A percentile compares a stretch with the other conserved stretches of the same genome.
Evolutionary conservation across 83 land plant species (phyloP).

Genomic region (Diphasiastrum complanatum): DNA sequence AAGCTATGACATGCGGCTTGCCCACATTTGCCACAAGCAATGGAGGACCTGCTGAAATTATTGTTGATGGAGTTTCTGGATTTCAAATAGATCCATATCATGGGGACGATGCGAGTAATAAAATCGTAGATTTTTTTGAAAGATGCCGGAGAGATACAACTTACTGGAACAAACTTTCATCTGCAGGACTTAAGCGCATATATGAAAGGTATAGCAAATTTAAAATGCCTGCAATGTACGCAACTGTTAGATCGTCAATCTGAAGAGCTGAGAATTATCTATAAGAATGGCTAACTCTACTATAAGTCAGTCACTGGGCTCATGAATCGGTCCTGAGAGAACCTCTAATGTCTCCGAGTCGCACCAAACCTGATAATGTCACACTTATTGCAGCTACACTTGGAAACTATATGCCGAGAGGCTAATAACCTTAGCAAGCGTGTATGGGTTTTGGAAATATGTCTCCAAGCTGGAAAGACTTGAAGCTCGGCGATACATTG

Average conservation of each 20-base stretch:
- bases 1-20: slow-evolving; percentile 72
- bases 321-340: neutral
- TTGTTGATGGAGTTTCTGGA: slow-evolving; percentile 57
- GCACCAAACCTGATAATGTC: neutral
- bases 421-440: slow-evolving; percentile 56
- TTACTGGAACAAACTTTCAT: slow-evolving; percentile 48
- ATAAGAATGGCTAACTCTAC: too few relatives aligned
- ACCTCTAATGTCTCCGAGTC: neutral
- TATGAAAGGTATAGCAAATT: slow-evolving; percentile 36
- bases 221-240: neutral
- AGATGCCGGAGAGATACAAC: slow-evolving; percentile 34
- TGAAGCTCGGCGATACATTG: slow-evolving; percentile 53
- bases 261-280: too few relatives aligned
- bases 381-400: slow-evolving; percentile 40
- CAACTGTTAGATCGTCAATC: neutral
- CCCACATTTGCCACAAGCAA: slow-evolving; percentile 64
- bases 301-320: too few relatives aligned
- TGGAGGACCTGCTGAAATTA: slow-evolving; percentile 73
- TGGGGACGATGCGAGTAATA: slow-evolving; percentile 36
- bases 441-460: slow-evolving; percentile 66
- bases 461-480: slow-evolving; percentile 56
- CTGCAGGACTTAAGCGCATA: slow-evolving; percentile 47
- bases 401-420: slow-evolving; percentile 63
- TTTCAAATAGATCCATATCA: slow-evolving; percentile 73
- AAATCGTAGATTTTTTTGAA: slow-evolving; percentile 45